These are phyloP conservation scores for Penicillium nucicola DNA, from an alignment of 495 filamentous ascomycete species.

Conservation along the genomic window DNA sequence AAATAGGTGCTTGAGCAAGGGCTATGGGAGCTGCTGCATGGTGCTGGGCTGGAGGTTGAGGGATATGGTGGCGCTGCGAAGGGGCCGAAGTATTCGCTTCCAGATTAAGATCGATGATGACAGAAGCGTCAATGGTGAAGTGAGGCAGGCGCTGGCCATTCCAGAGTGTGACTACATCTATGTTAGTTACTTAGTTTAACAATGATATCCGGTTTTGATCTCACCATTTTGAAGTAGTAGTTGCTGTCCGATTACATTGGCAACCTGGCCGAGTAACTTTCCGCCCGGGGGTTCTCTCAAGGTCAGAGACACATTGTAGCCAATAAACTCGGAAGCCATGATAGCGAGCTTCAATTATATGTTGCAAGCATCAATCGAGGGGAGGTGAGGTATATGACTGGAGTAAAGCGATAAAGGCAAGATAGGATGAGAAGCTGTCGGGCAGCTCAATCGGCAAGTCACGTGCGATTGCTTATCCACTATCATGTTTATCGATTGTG, in stretches of 20 bases:
- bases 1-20: constrained; percentile 8
- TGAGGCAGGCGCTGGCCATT: constrained; percentile 44
- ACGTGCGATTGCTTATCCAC: constrained; percentile 3
- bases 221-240: constrained; percentile 78
- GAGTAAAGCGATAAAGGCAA: background rate
- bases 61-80: constrained; percentile 23
- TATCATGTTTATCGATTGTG: constrained; percentile 14
- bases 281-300: constrained; percentile 63
- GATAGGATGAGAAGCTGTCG: background rate
- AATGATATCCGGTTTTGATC: constrained; percentile 4
- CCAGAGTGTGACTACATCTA: constrained; percentile 40
- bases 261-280: constrained; percentile 69
- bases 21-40: background rate
- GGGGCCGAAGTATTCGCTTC: constrained; percentile 33
- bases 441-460: constrained; percentile 5
- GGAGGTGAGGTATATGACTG: background rate
- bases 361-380: constrained; percentile 9
- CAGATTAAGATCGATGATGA: constrained; percentile 55
- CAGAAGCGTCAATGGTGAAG: constrained; percentile 52
- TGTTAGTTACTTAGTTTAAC: background rate
- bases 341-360: constrained; percentile 2
- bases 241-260: constrained; percentile 66
- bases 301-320: constrained; percentile 73
- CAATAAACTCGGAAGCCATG: constrained; percentile 73
- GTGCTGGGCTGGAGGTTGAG: constrained; percentile 3